Base-by-base conservation (phyloP, 2,329 filamentous ascomycete species). In the Fonsecaea monophora region DNA sequence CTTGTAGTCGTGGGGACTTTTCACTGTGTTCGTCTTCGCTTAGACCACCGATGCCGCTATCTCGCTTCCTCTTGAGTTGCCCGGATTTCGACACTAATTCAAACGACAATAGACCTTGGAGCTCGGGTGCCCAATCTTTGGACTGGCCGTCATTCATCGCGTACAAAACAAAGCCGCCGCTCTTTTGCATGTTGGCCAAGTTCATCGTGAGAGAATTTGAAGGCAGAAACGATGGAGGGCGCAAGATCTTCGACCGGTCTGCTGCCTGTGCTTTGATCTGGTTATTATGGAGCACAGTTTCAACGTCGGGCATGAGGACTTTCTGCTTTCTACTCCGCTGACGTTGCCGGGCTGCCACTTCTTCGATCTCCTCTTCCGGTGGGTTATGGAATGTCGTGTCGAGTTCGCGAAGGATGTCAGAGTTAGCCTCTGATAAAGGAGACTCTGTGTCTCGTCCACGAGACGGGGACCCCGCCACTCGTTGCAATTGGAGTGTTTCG, bases 21-120 rank as follows among this genome's bases (percentile, higher is more conserved):
- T 86, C 84, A 34, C 83, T 85, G 37, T 84, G 84, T 61, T 87
- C 85, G 60, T 86, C 87, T 59, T 86, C 85, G 34, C 66, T 70
- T 70, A 95, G 85, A 74, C 94, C 92, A 53, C 90, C 91, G 70
- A 95, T 87, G 30, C 91, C 93, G 73, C 90, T 93, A 75, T 97
- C 93, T 53, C 95, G 89, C 85, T 99, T 99, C 66, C 95, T 88
- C 86, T 98, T 99, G 63, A 94, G 85, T 68, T 96, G 92, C 65
- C 89, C 90, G 50, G 89, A 86, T 65, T 88, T 88, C 68, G 89
- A 89, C 15, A 96, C 86, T 13, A 92, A 86, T 71, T 96, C 92
- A 50, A 97, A 83, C 1, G 93, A 96, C n/a, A 98, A 83, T 74
- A 99, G 88, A n/a, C 91, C 92, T 67, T 92, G 90, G 21, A 99